Conservation (phyloP, 208 protist species). For the Leishmania tarentolae region DNA sequence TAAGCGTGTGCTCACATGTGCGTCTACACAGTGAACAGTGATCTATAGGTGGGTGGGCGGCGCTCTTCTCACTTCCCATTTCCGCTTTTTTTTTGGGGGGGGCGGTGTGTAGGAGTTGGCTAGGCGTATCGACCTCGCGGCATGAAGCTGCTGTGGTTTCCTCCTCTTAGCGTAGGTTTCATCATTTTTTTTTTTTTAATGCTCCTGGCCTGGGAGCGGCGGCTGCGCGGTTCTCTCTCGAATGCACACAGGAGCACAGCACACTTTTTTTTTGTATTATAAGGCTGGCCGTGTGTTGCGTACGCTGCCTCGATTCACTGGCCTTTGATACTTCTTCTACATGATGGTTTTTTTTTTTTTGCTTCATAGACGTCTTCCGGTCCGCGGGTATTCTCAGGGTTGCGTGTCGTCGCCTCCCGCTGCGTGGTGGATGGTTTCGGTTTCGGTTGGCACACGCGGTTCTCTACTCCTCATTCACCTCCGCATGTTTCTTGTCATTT, state of each 20-base stretch:
- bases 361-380: too few species aligned
- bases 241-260: not conserved
- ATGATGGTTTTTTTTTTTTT: not conserved
- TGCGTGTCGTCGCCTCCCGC: not conserved
- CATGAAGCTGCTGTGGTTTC: not conserved
- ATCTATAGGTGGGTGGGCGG: not conserved
- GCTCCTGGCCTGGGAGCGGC: not conserved
- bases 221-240: not conserved
- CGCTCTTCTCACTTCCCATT: not conserved
- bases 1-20: not conserved
- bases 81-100: not conserved
- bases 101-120: not conserved
- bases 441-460: not conserved
- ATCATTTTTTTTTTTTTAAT: not conserved
- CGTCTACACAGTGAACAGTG: not conserved
- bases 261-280: conserved; percentile 8
- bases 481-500: not conserved
- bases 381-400: not conserved
- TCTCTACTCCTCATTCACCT: not conserved
- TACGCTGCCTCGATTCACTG: not conserved
- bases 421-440: not conserved
- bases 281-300: not conserved
- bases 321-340: not conserved
- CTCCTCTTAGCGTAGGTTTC: not conserved
- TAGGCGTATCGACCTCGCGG: not conserved